phyloP scores from a whole-genome alignment of 106 monocot species.

The Dioscorea dumetorum region DNA sequence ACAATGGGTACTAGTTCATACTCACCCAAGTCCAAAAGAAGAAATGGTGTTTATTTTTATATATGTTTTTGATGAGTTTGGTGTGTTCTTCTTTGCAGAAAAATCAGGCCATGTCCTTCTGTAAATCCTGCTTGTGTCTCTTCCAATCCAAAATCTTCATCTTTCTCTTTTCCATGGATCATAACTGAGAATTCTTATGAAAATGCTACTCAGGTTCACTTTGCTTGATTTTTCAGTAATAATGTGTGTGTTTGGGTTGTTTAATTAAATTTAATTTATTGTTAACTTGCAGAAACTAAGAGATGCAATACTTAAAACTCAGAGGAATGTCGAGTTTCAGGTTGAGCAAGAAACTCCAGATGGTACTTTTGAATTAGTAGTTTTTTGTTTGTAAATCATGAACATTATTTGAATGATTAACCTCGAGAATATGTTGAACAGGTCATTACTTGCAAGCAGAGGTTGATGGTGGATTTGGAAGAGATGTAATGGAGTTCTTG shows the following conservation, averaged over 20 bases:
- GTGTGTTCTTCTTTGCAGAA: constrained; percentile 31
- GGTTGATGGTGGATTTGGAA: constrained; percentile 76
- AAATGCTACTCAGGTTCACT: constrained; percentile 35
- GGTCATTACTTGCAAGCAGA: constrained; percentile 80
- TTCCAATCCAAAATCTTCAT: constrained; percentile 82
- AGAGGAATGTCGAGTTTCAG: constrained; percentile 62
- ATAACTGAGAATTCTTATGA: constrained; percentile 42
- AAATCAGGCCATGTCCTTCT: constrained; percentile 87
- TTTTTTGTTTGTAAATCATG: background rate
- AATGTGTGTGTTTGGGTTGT: background rate
- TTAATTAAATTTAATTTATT: background rate
- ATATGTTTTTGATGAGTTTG: background rate
- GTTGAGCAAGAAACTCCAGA: constrained; percentile 53
- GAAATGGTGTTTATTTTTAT: no score
- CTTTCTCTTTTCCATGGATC: constrained; percentile 65
- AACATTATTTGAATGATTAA: background rate
- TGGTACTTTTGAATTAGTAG: constrained; percentile 29
- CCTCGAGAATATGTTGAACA: constrained; percentile 6
- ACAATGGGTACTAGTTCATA: constrained; percentile 44
- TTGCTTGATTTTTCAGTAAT: background rate
- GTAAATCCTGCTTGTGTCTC: constrained; percentile 75
- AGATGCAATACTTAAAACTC: constrained; percentile 69
- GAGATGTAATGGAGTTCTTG: constrained; percentile 81
- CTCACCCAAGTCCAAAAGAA: no score
- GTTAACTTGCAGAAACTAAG: constrained; percentile 32